Evolutionary conservation across 1,284 basidiomycete species (phyloP).

Genomic region (Termitomyces sp.): DNA sequence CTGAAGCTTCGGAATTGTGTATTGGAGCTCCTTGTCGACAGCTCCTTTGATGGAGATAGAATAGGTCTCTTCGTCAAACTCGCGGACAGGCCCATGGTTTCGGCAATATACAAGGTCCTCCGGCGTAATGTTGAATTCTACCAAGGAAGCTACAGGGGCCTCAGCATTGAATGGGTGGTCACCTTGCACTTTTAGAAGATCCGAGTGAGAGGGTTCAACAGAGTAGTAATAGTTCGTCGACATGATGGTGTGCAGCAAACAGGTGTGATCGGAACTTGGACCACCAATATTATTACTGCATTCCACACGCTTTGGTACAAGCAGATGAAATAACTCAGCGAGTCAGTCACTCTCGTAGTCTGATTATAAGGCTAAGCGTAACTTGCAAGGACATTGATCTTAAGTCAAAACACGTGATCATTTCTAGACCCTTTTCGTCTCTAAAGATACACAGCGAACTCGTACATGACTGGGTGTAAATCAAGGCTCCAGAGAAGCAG

Average conservation of each 20-base stretch:
- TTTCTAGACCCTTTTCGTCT: slow-evolving; percentile 9
- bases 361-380: background rate
- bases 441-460: slow-evolving; percentile 1
- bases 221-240: slow-evolving; percentile 42
- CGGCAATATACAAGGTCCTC: slow-evolving; percentile 57
- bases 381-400: background rate
- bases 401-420: slow-evolving; percentile 21
- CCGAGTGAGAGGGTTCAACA: slow-evolving; percentile 41
- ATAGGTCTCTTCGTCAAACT: slow-evolving; percentile 43
- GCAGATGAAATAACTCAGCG: background rate
- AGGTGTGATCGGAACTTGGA: slow-evolving; percentile 11
- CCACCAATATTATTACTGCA: background rate
- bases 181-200: slow-evolving; percentile 40
- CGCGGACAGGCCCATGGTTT: slow-evolving; percentile 55
- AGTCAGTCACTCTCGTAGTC: background rate
- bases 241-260: slow-evolving; percentile 7
- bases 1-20: slow-evolving; percentile 39
- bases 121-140: slow-evolving; percentile 50
- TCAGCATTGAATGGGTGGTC: slow-evolving; percentile 56
- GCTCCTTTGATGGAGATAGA: slow-evolving; percentile 35
- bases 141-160: slow-evolving; percentile 42
- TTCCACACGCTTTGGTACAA: background rate
- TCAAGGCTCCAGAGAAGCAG: slow-evolving; percentile 72
- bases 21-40: slow-evolving; percentile 27
- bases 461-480: slow-evolving; percentile 7